A percentile compares a stretch with the other conserved stretches of the same genome.
These are phyloP conservation scores for Aethionema arabicum DNA, from an alignment of 345 rosid species.

Conservation along the genomic window DNA sequence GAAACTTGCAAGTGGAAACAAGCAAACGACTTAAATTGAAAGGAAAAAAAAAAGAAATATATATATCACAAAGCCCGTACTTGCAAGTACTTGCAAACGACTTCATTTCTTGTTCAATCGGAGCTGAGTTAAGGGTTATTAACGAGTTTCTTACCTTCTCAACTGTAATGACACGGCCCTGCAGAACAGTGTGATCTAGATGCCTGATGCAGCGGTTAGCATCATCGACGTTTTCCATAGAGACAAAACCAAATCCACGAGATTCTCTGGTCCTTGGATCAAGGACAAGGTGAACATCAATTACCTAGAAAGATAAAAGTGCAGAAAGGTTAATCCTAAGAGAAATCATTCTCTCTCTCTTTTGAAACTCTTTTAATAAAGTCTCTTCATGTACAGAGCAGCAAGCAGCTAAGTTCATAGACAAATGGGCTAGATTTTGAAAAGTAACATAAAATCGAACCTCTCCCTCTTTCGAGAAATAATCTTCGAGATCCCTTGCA, in stretches of 20 bases:
- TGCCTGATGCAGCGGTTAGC: slow-evolving; percentile 78
- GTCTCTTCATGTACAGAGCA: not conserved
- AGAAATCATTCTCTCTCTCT: not conserved
- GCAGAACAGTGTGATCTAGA: slow-evolving; percentile 69
- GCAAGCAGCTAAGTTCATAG: not conserved
- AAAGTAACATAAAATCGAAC: slow-evolving; percentile 33
- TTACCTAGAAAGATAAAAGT: slow-evolving; percentile 47
- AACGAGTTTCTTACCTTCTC: slow-evolving; percentile 67
- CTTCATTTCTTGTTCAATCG: not conserved
- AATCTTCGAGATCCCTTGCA: slow-evolving; percentile 71
- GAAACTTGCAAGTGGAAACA: slow-evolving; percentile 73
- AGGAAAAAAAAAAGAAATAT: not conserved
- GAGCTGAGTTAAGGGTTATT: not conserved
- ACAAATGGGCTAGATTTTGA: not conserved
- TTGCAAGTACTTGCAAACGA: not conserved
- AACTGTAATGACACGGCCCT: slow-evolving; percentile 80
- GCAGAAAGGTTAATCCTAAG: slow-evolving; percentile 1
- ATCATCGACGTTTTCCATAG: slow-evolving; percentile 61
- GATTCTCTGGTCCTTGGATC: slow-evolving; percentile 95
- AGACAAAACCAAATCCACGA: slow-evolving; percentile 94
- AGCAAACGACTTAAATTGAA: slow-evolving; percentile 62
- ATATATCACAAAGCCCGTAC: not conserved
- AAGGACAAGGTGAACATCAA: slow-evolving; percentile 85
- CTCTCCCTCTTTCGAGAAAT: slow-evolving; percentile 73
- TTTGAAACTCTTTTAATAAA: not conserved